phyloP scores from a whole-genome alignment of 2,329 filamentous ascomycete genomes.

The Periconia macrospinosa region DNA sequence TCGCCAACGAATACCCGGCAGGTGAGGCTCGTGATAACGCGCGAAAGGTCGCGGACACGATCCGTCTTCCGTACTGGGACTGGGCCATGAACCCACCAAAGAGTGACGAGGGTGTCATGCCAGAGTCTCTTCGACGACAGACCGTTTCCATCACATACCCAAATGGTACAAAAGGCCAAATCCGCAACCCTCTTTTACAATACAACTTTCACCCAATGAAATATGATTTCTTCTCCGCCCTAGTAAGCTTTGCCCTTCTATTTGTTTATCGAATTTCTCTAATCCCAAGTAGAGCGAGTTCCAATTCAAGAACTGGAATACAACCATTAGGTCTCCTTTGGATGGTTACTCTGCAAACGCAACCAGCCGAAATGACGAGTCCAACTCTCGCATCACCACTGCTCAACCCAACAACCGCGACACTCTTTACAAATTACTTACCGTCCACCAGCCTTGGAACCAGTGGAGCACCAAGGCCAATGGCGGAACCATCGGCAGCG shows the following conservation, averaged over 20 bases:
- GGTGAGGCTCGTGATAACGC: constrained; percentile 25
- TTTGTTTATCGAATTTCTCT: background rate
- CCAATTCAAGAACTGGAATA: constrained; percentile 36
- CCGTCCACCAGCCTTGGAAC: constrained; percentile 33
- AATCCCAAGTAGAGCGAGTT: constrained; percentile 23
- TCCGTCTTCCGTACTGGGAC: constrained; percentile 40
- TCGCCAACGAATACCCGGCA: constrained; percentile 31
- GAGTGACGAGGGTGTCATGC: constrained; percentile 26
- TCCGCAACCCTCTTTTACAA: constrained; percentile 30
- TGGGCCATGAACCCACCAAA: constrained; percentile 32
- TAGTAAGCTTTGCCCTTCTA: constrained; percentile 17
- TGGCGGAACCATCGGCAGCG: constrained; percentile 34
- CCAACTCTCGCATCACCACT: constrained; percentile 25
- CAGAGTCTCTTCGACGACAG: constrained; percentile 20
- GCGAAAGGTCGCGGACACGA: constrained; percentile 21
- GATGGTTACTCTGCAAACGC: constrained; percentile 25
- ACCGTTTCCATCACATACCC: constrained; percentile 27
- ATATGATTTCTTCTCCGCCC: constrained; percentile 26
- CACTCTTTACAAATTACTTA: constrained; percentile 36
- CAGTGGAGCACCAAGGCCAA: constrained; percentile 36
- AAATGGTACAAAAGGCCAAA: constrained; percentile 26
- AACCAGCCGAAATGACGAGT: constrained; percentile 31
- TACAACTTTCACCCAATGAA: constrained; percentile 36
- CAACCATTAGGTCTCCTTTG: constrained; percentile 30
- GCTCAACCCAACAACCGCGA: constrained; percentile 34